Evolutionary conservation across 2,329 filamentous ascomycete species (phyloP).

Genomic region (Magnaporthiopsis incrustans): DNA sequence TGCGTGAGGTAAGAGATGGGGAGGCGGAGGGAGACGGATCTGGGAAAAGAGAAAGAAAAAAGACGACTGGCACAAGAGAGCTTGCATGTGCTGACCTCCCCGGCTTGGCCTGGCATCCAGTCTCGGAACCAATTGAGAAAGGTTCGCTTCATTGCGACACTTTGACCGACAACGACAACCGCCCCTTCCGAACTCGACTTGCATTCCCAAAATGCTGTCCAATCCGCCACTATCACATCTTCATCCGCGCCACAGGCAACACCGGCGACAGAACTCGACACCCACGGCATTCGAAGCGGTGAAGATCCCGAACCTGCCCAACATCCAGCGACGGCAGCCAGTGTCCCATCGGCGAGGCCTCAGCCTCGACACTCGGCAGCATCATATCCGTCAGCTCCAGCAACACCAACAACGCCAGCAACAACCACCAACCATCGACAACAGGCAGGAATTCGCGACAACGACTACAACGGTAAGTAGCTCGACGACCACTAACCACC

Average conservation of each 20-base stretch:
- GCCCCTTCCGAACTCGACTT: conserved; percentile 20
- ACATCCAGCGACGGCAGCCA: conserved; percentile 37
- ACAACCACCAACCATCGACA: conserved; percentile 20
- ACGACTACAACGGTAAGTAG: conserved; percentile 48
- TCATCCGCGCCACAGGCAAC: conserved; percentile 65
- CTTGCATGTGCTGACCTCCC: conserved; percentile 6
- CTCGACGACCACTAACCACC: conserved; percentile 31
- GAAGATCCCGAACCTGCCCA: conserved; percentile 60
- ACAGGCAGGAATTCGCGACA: conserved; percentile 41
- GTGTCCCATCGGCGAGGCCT: conserved; percentile 70
- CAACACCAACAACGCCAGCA: conserved; percentile 23
- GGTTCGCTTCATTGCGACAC: conserved; percentile 41
- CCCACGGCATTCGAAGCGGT: conserved; percentile 69
- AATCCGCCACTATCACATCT: conserved; percentile 55
- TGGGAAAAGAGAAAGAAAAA: conserved; percentile 12
- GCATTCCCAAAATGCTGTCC: conserved; percentile 24
- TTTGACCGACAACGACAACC: conserved; percentile 20
- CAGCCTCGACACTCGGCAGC: conserved; percentile 68
- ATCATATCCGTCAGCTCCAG: conserved; percentile 34
- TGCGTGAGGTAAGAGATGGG: conserved; percentile 60
- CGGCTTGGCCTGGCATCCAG: conserved; percentile 11
- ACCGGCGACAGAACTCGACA: conserved; percentile 84
- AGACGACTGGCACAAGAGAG: conserved; percentile 14
- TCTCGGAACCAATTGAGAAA: conserved; percentile 24
- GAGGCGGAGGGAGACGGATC: not conserved